A percentile compares a stretch with the other conserved stretches of the same genome.
These are phyloP conservation scores for Fraxinus floribunda DNA, from an alignment of 305 asterid species.

Conservation along the genomic window DNA sequence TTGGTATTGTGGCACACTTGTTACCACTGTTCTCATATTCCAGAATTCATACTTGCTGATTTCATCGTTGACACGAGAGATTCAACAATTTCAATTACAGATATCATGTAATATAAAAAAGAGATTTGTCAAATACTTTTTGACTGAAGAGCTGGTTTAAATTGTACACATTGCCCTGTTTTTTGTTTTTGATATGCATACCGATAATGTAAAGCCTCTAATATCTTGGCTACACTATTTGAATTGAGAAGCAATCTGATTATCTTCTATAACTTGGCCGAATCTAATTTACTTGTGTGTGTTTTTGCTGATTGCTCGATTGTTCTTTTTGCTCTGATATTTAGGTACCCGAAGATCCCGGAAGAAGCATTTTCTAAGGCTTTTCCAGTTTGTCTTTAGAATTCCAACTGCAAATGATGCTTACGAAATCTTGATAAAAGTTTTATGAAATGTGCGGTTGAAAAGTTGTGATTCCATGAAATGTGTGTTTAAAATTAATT, in stretches of 20 bases:
- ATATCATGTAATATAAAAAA: neutral
- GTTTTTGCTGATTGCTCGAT: neutral
- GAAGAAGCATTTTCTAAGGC: slow-evolving; percentile 49
- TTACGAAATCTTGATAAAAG: slow-evolving; percentile 30
- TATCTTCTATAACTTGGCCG: neutral
- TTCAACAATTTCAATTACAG: neutral
- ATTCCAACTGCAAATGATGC: slow-evolving; percentile 68
- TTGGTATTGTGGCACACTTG: neutral
- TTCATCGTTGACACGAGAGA: neutral
- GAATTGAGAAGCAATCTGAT: neutral
- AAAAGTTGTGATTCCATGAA: too few species aligned
- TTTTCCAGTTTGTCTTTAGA: slow-evolving; percentile 63
- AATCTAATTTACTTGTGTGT: neutral
- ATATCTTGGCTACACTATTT: neutral
- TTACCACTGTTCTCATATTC: neutral
- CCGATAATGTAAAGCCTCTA: neutral
- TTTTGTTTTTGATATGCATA: neutral
- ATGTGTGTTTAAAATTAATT: too few species aligned
- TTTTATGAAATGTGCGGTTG: too few species aligned
- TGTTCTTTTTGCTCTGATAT: neutral
- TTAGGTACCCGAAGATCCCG: slow-evolving; percentile 59
- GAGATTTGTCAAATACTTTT: neutral
- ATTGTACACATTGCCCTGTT: neutral
- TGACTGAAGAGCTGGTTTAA: neutral
- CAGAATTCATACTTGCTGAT: neutral